Percentiles rank a stretch among this genome's conserved stretches.
Conservation (phyloP, 73 alveolate species). For the Breviolum minutum region DNA sequence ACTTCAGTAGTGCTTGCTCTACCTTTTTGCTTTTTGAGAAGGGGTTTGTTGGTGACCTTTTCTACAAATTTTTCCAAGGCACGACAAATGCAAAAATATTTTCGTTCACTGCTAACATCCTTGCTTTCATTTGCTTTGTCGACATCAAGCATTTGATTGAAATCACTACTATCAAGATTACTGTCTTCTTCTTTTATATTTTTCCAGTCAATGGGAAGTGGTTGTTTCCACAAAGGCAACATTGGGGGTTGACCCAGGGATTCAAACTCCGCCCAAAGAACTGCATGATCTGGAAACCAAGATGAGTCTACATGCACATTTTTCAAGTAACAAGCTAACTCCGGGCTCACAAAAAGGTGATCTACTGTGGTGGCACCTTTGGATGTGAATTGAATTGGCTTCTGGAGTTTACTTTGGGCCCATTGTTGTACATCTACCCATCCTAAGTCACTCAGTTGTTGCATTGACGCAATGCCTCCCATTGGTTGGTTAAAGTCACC, state of each 20-base stretch:
- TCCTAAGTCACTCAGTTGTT: not conserved
- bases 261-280: not conserved
- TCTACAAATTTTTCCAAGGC: not conserved
- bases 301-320: not conserved
- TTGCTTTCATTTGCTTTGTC: too few relatives aligned
- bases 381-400: not conserved
- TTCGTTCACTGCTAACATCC: too few relatives aligned
- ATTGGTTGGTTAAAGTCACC: not conserved
- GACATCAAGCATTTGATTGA: too few relatives aligned
- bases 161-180: too few relatives aligned
- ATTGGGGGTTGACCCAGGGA: not conserved
- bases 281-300: not conserved
- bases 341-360: not conserved
- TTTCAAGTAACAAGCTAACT: not conserved
- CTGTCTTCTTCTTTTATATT: too few relatives aligned
- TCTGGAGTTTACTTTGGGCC: not conserved
- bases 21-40: not conserved
- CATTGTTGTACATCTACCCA: not conserved
- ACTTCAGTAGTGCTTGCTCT: not conserved
- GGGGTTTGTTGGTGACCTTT: not conserved
- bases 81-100: not conserved
- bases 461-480: not conserved
- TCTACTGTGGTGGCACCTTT: not conserved
- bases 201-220: not conserved
- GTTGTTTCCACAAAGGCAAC: not conserved